Percentiles rank a stretch among this genome's conserved stretches.
phyloP scores from a whole-genome alignment of 2,329 filamentous ascomycete species.

The Hypoxylon sp. region DNA sequence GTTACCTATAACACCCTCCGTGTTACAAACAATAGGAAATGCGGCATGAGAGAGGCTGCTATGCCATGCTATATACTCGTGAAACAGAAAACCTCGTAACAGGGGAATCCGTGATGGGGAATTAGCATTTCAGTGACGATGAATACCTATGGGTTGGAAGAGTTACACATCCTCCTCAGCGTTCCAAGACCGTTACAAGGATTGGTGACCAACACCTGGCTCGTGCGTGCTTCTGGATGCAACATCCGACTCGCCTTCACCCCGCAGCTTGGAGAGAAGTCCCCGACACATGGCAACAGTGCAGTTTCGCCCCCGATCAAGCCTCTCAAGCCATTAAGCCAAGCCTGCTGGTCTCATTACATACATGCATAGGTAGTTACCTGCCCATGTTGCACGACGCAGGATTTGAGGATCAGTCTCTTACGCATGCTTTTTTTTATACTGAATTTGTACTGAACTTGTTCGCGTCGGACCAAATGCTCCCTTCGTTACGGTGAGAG shows the following conservation, averaged over 20 bases:
- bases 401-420: constrained; percentile 8
- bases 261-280: constrained; percentile 19
- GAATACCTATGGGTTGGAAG: background rate
- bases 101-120: background rate
- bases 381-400: constrained; percentile 23
- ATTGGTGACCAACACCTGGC: constrained; percentile 4
- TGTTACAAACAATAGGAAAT: background rate
- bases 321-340: constrained; percentile 11
- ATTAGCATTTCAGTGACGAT: background rate
- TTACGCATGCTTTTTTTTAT: background rate
- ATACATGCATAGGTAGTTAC: background rate
- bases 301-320: constrained; percentile 12
- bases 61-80: too few relatives aligned
- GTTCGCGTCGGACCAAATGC: constrained; percentile 32
- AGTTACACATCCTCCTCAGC: constrained; percentile 7
- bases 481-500: constrained; percentile 18
- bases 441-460: constrained; percentile 1
- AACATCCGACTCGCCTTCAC: constrained; percentile 21
- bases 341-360: constrained; percentile 3
- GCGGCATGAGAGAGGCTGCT: too few relatives aligned
- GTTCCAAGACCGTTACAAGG: background rate
- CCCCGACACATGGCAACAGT: constrained; percentile 12
- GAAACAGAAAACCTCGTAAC: constrained; percentile 14
- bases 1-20: too few relatives aligned
- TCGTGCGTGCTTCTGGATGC: constrained; percentile 5